Base-by-base conservation (phyloP, 495 filamentous ascomycete genomes). In the Podospora sp. region DNA sequence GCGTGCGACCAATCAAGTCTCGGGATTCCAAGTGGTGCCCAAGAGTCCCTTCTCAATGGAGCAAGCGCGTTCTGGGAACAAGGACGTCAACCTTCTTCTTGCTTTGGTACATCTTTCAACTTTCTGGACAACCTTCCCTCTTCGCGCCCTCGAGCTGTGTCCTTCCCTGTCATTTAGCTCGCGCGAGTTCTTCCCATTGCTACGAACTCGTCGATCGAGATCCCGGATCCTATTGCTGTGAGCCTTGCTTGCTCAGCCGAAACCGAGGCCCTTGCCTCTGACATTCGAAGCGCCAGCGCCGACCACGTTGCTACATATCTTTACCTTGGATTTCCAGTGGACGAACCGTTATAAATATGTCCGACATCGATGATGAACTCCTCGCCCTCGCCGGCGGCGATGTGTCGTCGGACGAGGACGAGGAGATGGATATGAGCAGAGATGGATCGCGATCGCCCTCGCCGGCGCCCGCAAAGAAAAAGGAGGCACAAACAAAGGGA, bases 281-380 rank as follows among this genome's bases (percentile, higher is more conserved):
- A 24, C 59, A 11, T 46, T 22, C 65, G 29, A 66, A 40, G 21
- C 52, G 40, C 29, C 29, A 49, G 8, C 50, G 8, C 56, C 60
- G 60, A 24, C 64, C 24, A 63, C 52, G 11, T 64, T 18, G 21
- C 4, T 25, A 25, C 33, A 33, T 22, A 49, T n/a, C 35, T 22
- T 12, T 49, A 11, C 50, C 36, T 6, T 21, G 36, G n/a, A 35
- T 33, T n/a, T 7, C 46, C 40, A 9, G n/a, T 25, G 51, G 24
- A 67, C 26, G 20, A 50, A 60, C 55, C 46, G 46, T 11, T 18
- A 29, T 50, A 14, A 57, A 18, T 24, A 90, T 89, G 82, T 88
- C 90, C 64, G 91, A 92, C 72, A 83, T 96, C 67, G 93, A 97
- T 73, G 91, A 92, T 62, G 92, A 96, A 78, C 85, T 97, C 71